Evolutionary conservation across 2,329 filamentous ascomycete genomes (phyloP).

Genomic region (Trichophyton equinum): DNA sequence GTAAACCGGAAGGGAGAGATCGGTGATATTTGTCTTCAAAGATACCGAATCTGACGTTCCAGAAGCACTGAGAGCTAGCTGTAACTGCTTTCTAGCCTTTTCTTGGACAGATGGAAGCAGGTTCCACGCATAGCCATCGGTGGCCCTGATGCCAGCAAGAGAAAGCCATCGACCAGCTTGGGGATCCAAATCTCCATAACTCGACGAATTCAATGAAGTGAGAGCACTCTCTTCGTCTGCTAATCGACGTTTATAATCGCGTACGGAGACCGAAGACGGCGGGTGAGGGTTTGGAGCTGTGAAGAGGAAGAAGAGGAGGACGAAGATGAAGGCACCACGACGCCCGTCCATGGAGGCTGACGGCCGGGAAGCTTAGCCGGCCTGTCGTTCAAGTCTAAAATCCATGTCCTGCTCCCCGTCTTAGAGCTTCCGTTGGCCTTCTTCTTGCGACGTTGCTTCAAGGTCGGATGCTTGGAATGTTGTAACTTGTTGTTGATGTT

Average conservation of each 20-base stretch:
- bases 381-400: slow-evolving; percentile 4
- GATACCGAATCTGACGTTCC: slow-evolving; percentile 17
- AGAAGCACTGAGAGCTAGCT: slow-evolving; percentile 21
- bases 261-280: slow-evolving; percentile 29
- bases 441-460: not conserved
- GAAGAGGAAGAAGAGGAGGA: slow-evolving; percentile 43
- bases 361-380: slow-evolving; percentile 12
- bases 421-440: not conserved
- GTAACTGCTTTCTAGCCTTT: slow-evolving; percentile 47
- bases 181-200: slow-evolving; percentile 41
- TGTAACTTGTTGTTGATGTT: not conserved
- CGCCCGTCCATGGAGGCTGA: slow-evolving; percentile 34
- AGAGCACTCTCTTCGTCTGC: slow-evolving; percentile 40
- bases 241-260: slow-evolving; percentile 37
- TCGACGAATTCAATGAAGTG: slow-evolving; percentile 37
- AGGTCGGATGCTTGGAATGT: too few species aligned
- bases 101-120: slow-evolving; percentile 55
- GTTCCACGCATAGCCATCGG: slow-evolving; percentile 68
- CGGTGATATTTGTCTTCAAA: slow-evolving; percentile 22
- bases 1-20: slow-evolving; percentile 48
- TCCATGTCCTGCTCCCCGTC: slow-evolving; percentile 11
- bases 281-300: slow-evolving; percentile 37
- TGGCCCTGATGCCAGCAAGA: slow-evolving; percentile 61
- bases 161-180: slow-evolving; percentile 45
- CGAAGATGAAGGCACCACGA: slow-evolving; percentile 38